These are phyloP conservation scores for Plasmodium yoelii DNA, from an alignment of 169 alveolate genomes.

Conservation along the genomic window DNA sequence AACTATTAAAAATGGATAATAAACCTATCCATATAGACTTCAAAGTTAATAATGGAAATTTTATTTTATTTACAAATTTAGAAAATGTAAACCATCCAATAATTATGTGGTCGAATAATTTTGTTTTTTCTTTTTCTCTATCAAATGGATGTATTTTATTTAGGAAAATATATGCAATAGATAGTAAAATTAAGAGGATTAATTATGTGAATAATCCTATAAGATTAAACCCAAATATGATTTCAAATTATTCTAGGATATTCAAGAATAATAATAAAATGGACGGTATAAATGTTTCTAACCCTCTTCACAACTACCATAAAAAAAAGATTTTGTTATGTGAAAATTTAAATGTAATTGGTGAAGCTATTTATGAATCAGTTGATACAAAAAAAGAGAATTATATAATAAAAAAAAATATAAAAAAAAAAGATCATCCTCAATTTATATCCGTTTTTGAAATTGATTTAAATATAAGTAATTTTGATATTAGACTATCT, in stretches of 20 bases:
- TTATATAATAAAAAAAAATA: constrained; percentile 32
- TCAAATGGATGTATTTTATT: constrained; percentile 60
- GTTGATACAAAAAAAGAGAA: constrained; percentile 51
- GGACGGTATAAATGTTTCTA: constrained; percentile 17
- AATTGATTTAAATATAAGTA: constrained; percentile 56
- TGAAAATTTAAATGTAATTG: constrained; percentile 71
- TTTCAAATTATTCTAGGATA: background rate
- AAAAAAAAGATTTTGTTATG: constrained; percentile 60
- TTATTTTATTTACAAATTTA: constrained; percentile 60
- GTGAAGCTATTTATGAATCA: constrained; percentile 76
- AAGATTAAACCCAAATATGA: background rate
- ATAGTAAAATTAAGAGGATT: constrained; percentile 73
- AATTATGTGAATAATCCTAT: constrained; percentile 35
- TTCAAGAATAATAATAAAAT: background rate
- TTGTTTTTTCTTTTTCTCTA: constrained; percentile 60
- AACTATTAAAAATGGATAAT: constrained; percentile 57
- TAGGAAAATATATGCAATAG: constrained; percentile 69
- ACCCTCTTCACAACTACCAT: constrained; percentile 59
- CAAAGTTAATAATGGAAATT: constrained; percentile 75
- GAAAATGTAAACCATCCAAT: constrained; percentile 70
- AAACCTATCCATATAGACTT: constrained; percentile 68
- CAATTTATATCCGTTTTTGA: constrained; percentile 62
- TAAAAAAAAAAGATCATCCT: constrained; percentile 13
- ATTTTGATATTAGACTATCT: constrained; percentile 73
- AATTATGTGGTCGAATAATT: constrained; percentile 73